phyloP scores from a whole-genome alignment of 441 rosid species.

The Pelargonium fulgidum region DNA sequence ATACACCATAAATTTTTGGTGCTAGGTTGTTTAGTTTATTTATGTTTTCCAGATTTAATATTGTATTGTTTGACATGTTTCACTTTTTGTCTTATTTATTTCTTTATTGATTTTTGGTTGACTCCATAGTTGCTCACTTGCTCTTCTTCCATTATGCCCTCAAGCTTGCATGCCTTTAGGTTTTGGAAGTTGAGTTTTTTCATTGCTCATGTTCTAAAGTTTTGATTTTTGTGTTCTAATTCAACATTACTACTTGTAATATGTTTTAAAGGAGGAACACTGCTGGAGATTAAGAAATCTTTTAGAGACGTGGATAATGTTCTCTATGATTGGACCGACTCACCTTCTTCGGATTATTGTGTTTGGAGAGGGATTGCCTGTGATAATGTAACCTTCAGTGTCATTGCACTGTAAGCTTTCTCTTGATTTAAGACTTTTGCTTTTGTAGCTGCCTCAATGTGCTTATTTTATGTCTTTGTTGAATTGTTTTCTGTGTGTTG shows the following conservation, averaged over 20 bases:
- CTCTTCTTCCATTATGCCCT: neutral
- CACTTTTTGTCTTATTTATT: conserved; percentile 3
- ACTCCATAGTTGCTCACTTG: too few relatives aligned
- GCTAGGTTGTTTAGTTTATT: neutral
- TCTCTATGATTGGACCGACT: conserved; percentile 75
- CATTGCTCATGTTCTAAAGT: neutral
- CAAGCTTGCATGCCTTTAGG: too few relatives aligned
- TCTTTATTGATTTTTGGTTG: conserved; percentile 1
- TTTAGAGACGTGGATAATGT: conserved; percentile 66
- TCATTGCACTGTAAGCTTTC: conserved; percentile 62
- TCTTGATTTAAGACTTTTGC: neutral
- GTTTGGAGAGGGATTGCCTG: conserved; percentile 91
- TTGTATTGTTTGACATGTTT: conserved; percentile 6
- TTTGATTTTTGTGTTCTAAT: too few relatives aligned
- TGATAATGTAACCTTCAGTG: conserved; percentile 48
- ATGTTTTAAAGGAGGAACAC: conserved; percentile 42
- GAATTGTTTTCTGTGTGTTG: neutral
- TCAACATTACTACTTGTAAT: neutral
- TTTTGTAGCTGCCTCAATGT: too few relatives aligned
- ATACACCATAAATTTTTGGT: neutral
- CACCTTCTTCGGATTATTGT: conserved; percentile 54
- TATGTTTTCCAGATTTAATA: neutral
- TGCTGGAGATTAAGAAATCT: conserved; percentile 66
- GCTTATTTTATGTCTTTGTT: too few relatives aligned
- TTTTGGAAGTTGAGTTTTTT: too few relatives aligned